phyloP scores from a whole-genome alignment of 164 flowering plant species.

The Berberis thunbergii region DNA sequence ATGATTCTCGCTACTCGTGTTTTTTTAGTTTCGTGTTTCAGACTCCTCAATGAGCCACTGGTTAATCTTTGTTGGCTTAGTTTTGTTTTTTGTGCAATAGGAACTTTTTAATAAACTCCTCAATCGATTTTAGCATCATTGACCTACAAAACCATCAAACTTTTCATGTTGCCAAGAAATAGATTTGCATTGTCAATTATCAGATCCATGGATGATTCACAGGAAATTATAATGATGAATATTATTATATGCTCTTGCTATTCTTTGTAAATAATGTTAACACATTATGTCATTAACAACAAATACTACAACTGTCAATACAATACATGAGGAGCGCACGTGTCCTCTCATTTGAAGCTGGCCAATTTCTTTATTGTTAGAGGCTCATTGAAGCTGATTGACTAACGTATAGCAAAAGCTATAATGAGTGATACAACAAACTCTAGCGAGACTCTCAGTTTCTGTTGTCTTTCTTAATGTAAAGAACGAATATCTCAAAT shows the following conservation, averaged over 20 bases:
- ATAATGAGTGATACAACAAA: constrained; percentile 95
- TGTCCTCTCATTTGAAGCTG: constrained; percentile 96
- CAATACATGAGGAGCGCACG: constrained; percentile 96
- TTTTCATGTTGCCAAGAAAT: too few species aligned
- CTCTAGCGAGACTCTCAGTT: constrained; percentile 98
- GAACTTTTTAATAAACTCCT: too few species aligned
- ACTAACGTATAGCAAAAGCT: constrained; percentile 97
- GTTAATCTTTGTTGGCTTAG: too few species aligned
- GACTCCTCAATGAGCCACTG: too few species aligned
- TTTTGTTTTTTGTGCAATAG: too few species aligned
- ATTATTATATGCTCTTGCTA: not conserved
- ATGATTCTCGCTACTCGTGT: too few species aligned
- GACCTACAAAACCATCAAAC: too few species aligned
- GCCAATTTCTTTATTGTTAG: constrained; percentile 97
- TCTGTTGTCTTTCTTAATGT: not conserved
- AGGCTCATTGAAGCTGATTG: constrained; percentile 91
- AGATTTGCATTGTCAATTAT: not conserved
- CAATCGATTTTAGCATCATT: too few species aligned
- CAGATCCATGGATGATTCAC: too few species aligned
- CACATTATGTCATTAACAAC: constrained; percentile 37
- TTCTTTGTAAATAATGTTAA: not conserved
- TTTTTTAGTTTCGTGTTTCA: too few species aligned
- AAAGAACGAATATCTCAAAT: too few species aligned
- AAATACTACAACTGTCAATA: constrained; percentile 91
- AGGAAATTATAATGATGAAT: not conserved